Evolutionary conservation across 2,329 filamentous ascomycete genomes (phyloP), one percentile per base, ranked within the genome.

Genomic region (Aspergillus aculeatus): DNA sequence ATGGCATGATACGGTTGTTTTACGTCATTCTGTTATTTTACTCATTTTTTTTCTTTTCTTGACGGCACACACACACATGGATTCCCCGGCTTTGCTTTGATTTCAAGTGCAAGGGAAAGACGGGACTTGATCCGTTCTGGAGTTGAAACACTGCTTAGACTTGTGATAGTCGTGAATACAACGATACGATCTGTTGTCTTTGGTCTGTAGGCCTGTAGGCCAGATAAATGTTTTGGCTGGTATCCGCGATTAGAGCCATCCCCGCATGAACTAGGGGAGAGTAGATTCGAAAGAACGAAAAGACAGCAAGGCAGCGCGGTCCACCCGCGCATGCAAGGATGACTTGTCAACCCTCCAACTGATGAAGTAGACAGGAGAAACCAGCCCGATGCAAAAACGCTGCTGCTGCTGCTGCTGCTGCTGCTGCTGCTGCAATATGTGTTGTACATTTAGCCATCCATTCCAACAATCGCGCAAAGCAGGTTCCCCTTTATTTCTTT

Each of bases 1-100:
- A 75, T 73, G 72, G 72, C 73, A 73, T 75, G 71, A 73, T 68
- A 73, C 70, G 70, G 69, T 68, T 66, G 62, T 64, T 61, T 51
- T 57, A 64, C 63, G 63, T 66, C 64, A 63, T 61, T 57, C 24
- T 58, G 47, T 35, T 57, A 56, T 54, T 60, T 57, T 57, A 59
- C 60, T 58, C 64, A 56, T 68, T 64, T 66, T 61, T 65, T 69
- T 64, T 66, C 64, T 61, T 67, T 70, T 62, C 61, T 68, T 63
- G 67, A 70, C 64, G 69, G 68, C 71, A 69, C 62, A 61, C 71
- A 69, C 62, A 61, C 38, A 44, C 38, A 44, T 44, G 48, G 53
- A 53, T 35, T 55, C 59, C 53, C 53, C 53, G 41, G 53, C 41
- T 55, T 55, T 55, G 47, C 53, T 47, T 47, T 55, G 53, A 44